These are phyloP conservation scores for Euphorbia neoarborescens DNA, from an alignment of 441 rosid genomes.

Conservation along the genomic window DNA sequence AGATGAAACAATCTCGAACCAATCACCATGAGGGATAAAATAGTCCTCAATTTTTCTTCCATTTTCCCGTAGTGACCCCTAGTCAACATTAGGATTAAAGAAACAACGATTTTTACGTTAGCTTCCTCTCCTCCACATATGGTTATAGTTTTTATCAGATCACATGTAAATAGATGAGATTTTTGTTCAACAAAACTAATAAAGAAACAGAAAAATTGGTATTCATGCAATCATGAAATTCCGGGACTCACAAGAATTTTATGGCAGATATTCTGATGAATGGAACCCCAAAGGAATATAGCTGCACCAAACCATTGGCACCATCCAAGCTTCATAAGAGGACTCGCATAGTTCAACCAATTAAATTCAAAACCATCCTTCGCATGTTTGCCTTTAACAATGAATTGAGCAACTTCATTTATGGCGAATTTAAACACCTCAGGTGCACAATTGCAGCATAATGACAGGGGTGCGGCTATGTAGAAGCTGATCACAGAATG, in stretches of 20 bases:
- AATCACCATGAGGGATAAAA: constrained; percentile 57
- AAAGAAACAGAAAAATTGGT: not conserved
- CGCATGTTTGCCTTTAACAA: constrained; percentile 34
- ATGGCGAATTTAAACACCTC: constrained; percentile 37
- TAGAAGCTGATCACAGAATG: constrained; percentile 39
- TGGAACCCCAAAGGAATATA: constrained; percentile 56
- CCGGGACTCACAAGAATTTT: constrained; percentile 42
- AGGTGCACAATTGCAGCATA: constrained; percentile 37
- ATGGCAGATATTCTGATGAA: constrained; percentile 52
- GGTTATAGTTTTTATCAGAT: not conserved
- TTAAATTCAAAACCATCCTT: constrained; percentile 26
- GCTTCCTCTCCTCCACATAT: too few relatives aligned
- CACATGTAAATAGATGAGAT: not conserved
- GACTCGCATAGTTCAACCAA: constrained; percentile 27
- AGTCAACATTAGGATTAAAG: not conserved
- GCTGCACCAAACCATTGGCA: constrained; percentile 48
- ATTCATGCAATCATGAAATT: not conserved
- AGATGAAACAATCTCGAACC: constrained; percentile 65
- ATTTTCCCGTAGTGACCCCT: constrained; percentile 47
- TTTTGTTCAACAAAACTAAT: not conserved
- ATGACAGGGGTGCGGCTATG: constrained; percentile 51
- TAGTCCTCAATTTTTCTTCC: constrained; percentile 36
- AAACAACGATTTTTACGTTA: not conserved
- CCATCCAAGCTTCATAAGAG: constrained; percentile 46
- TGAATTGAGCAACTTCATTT: constrained; percentile 32